phyloP scores from a whole-genome alignment of 2,329 filamentous ascomycete genomes.

The Ceratocystis cubensis region DNA sequence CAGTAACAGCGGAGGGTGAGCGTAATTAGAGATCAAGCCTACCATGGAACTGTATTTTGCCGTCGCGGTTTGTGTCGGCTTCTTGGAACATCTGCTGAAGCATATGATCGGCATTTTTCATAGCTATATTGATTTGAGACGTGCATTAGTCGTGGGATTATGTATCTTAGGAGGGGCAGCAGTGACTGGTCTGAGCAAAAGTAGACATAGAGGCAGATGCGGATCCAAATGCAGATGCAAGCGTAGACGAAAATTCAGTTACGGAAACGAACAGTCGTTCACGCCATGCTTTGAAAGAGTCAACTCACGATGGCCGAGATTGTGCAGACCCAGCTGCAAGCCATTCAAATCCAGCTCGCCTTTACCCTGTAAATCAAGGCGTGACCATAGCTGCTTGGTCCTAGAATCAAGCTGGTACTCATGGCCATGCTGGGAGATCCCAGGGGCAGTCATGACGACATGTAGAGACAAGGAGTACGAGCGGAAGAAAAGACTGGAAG shows the following conservation, averaged over 20 bases:
- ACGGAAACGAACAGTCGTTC: background rate
- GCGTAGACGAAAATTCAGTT: too few relatives aligned
- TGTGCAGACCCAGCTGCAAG: constrained; percentile 69
- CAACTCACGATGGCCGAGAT: constrained; percentile 75
- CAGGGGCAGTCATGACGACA: constrained; percentile 17
- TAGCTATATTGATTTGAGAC: constrained; percentile 31
- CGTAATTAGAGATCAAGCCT: constrained; percentile 27
- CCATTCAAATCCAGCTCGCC: constrained; percentile 75
- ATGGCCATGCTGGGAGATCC: constrained; percentile 14
- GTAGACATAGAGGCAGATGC: background rate
- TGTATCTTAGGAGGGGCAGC: background rate
- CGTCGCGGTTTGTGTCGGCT: constrained; percentile 78
- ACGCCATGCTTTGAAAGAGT: background rate
- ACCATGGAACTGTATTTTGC: constrained; percentile 85
- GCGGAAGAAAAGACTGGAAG: background rate
- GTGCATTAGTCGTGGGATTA: background rate
- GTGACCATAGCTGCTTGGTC: constrained; percentile 71
- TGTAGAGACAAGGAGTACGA: background rate
- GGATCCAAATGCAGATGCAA: too few relatives aligned
- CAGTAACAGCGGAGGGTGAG: constrained; percentile 13
- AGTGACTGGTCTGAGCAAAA: background rate
- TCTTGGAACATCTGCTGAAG: constrained; percentile 66
- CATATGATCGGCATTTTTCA: constrained; percentile 87
- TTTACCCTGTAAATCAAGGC: constrained; percentile 62
- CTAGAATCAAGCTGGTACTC: constrained; percentile 57